A percentile compares a stretch with the other conserved stretches of the same genome.
phyloP scores from a whole-genome alignment of 2,329 filamentous ascomycete genomes.

The Rhynchosporium agropyri region DNA sequence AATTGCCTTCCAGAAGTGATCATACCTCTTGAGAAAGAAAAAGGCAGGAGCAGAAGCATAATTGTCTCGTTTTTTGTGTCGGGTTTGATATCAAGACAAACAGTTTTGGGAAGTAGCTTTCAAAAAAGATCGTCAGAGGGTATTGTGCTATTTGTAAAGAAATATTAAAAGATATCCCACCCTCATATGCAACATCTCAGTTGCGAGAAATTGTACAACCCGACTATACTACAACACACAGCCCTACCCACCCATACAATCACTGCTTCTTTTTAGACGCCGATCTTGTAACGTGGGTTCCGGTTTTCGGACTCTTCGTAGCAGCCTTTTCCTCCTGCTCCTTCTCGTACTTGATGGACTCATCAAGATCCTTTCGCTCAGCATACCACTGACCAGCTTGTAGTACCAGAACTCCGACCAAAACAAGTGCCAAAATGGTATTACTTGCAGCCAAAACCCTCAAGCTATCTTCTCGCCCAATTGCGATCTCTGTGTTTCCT shows the following conservation, averaged over 20 bases:
- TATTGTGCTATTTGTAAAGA: background rate
- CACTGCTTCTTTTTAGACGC: conserved; percentile 45
- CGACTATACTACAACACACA: background rate
- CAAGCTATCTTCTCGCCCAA: conserved; percentile 85
- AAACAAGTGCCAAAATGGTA: conserved; percentile 89
- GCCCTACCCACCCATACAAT: background rate
- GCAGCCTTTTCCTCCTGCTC: conserved; percentile 52
- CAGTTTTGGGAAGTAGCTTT: background rate
- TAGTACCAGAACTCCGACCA: conserved; percentile 88
- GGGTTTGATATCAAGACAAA: background rate
- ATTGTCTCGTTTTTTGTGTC: background rate
- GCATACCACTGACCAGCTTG: conserved; percentile 99
- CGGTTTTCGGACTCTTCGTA: conserved; percentile 43
- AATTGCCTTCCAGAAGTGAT: background rate
- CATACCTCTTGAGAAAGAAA: background rate
- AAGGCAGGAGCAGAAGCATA: background rate
- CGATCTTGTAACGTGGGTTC: conserved; percentile 36
- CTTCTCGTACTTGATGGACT: conserved; percentile 67
- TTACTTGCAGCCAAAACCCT: conserved; percentile 93
- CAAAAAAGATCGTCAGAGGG: too few species aligned
- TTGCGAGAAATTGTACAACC: conserved; percentile 1
- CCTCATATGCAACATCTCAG: background rate
- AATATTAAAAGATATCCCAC: conserved; percentile 2
- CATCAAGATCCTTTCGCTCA: conserved; percentile 86
- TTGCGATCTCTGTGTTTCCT: conserved; percentile 59